Conservation (phyloP, 1,139 yeast species). For the Suhomyces terraborum region DNA sequence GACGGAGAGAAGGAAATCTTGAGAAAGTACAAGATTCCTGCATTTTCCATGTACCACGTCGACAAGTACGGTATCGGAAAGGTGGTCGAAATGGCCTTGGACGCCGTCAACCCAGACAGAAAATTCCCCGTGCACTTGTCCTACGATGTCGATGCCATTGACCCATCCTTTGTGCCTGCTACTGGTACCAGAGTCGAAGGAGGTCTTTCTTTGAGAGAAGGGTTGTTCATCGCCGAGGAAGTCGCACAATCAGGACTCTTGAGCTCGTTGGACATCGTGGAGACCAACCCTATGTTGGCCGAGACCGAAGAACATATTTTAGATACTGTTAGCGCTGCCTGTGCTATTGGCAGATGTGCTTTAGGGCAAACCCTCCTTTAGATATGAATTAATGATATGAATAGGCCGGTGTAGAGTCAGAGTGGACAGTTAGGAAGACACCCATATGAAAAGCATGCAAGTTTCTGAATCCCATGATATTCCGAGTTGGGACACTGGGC, state of each 20-base stretch:
- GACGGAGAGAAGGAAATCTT: slow-evolving; percentile 77
- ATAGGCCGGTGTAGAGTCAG: too few relatives aligned
- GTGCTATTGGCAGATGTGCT: slow-evolving; percentile 92
- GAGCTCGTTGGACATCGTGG: slow-evolving; percentile 88
- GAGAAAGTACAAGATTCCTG: slow-evolving; percentile 70
- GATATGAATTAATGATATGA: slow-evolving; percentile 9
- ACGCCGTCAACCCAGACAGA: slow-evolving; percentile 73
- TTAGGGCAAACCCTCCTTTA: slow-evolving; percentile 85
- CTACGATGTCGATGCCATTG: slow-evolving; percentile 96
- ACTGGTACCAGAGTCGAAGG: slow-evolving; percentile 98
- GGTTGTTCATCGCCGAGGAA: slow-evolving; percentile 88
- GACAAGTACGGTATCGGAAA: slow-evolving; percentile 91
- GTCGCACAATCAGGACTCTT: slow-evolving; percentile 86
- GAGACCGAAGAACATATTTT: slow-evolving; percentile 70
- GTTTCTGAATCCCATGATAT: too few relatives aligned
- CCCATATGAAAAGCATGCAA: too few relatives aligned
- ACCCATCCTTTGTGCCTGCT: slow-evolving; percentile 92
- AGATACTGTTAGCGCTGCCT: slow-evolving; percentile 87
- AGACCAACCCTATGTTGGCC: slow-evolving; percentile 91
- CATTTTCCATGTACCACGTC: slow-evolving; percentile 94
- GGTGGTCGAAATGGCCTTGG: slow-evolving; percentile 90
- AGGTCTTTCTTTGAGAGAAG: slow-evolving; percentile 92
- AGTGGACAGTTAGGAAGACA: too few relatives aligned
- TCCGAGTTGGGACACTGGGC: too few relatives aligned
- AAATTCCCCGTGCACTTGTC: slow-evolving; percentile 81